A percentile compares a stretch with the other conserved stretches of the same genome.
These are phyloP conservation scores for Kitagawia praeruptora DNA, from an alignment of 129 eudicot genomes.

Conservation along the genomic window DNA sequence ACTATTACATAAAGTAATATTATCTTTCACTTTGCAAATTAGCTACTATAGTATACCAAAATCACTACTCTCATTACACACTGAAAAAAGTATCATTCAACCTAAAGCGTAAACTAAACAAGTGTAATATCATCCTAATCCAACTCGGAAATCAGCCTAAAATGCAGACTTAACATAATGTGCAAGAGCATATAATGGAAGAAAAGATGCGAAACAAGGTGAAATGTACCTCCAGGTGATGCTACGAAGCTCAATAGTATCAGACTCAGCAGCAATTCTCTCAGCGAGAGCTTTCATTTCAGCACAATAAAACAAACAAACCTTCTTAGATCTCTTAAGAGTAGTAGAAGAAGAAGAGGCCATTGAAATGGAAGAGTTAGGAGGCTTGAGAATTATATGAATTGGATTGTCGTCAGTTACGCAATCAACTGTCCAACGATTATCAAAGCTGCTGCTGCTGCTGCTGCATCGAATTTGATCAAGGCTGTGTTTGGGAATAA, in stretches of 20 bases:
- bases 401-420: conserved; percentile 68
- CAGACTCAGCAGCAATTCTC: conserved; percentile 73
- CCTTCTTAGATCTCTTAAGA: conserved; percentile 48
- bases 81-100: no score
- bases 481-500: conserved; percentile 11
- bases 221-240: conserved; percentile 69
- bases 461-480: conserved; percentile 36
- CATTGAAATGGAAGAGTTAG: conserved; percentile 30
- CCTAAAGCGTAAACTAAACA: no score
- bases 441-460: conserved; percentile 25
- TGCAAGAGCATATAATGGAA: no score
- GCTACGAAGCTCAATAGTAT: conserved; percentile 83
- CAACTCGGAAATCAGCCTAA: no score
- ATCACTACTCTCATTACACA: no score
- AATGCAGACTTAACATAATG: no score
- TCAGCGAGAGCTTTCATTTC: conserved; percentile 81
- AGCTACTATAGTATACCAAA: neutral
- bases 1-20: neutral
- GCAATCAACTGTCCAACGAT: conserved; percentile 84
- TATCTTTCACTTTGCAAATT: neutral
- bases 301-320: conserved; percentile 65
- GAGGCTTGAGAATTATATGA: conserved; percentile 75
- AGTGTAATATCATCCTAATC: no score
- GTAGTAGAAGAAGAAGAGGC: conserved; percentile 27
- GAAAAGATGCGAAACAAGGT: no score